Evolutionary conservation across 768 basidiomycete species (phyloP).

Genomic region (Podaxis sp.): DNA sequence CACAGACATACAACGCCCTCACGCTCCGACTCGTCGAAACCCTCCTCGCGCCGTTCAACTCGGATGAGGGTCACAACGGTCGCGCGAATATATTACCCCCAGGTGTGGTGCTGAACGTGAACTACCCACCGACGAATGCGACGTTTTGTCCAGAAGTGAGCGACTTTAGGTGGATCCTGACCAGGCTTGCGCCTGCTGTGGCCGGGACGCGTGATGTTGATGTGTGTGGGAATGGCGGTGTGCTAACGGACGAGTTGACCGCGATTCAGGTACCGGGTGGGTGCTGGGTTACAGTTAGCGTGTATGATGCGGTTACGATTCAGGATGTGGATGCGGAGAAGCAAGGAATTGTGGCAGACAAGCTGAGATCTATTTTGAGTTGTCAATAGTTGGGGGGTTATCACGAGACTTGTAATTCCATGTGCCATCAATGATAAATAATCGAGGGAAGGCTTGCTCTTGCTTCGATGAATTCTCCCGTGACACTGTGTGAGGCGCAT

Average conservation of each 20-base stretch:
- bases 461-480: no score
- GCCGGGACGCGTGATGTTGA: conserved; percentile 31
- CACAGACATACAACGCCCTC: conserved; percentile 36
- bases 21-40: conserved; percentile 32
- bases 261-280: conserved; percentile 29
- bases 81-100: conserved; percentile 34
- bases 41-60: conserved; percentile 21
- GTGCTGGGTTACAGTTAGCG: conserved; percentile 40
- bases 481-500: no score
- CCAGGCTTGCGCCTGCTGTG: conserved; percentile 28
- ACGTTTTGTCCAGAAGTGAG: conserved; percentile 29
- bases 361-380: conserved; percentile 29
- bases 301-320: conserved; percentile 36
- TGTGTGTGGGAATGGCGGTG: conserved; percentile 38
- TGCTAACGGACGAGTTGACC: conserved; percentile 36
- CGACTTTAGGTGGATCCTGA: conserved; percentile 38
- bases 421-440: no score
- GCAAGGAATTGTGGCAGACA: conserved; percentile 32
- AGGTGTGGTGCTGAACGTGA: conserved; percentile 40
- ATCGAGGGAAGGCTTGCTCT: no score
- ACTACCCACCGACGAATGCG: conserved; percentile 32
- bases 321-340: conserved; percentile 33
- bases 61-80: not conserved
- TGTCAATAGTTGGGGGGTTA: conserved; percentile 14
- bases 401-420: not conserved